Evolutionary conservation across 1,139 yeast species (phyloP), one percentile per base, ranked within the genome.

Genomic region (Protomyces inundatus): DNA sequence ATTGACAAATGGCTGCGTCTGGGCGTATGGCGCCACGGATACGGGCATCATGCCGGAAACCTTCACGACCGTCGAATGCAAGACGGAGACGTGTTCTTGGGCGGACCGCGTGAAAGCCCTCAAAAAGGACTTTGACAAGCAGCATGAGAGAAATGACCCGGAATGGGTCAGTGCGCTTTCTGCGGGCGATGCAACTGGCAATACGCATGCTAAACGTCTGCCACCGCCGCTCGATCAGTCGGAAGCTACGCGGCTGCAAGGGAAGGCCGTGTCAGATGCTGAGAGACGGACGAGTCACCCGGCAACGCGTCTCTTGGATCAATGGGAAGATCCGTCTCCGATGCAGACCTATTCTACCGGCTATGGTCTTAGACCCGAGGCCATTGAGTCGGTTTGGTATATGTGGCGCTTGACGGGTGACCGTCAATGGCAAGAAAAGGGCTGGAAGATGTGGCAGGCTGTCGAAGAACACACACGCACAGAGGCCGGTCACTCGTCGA

Each of bases 351-450:
- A 42, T 7, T 42, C 32, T 14, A 14, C 48, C 45, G 80, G 80
- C 64, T 85, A 83, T 70, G 75, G 85, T 61, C 81, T 88, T 67
- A 80, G 91, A 56, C 93, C 95, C 0, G 90, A 87, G 71, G 84
- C 90, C 0, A 84, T 88, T 36, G 95, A 88, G 72, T 84, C 90
- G 0, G 80, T 88, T 35, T 86, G 85, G 73, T 84, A 85, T 74
- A 80, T 87, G 79, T 87, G 85, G 73, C 80, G 93, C 70, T 77
- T 86, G 67, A 87, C 93, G 0, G 93, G 91, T 3, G 90, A 88
- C 69, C 75, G 75, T 7, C 79, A 80, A 71, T 88, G 90, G 83
- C 83, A 90, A 70, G 79, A 82, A 55, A 81, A 82, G 74, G 95
- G 93, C 7, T 85, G 87, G 80, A 82, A 81, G 68, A 82, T 85